A percentile compares a stretch with the other conserved stretches of the same genome.
Evolutionary conservation across 2,329 filamentous ascomycete genomes (phyloP).

Genomic region (Beauveria caledonica): DNA sequence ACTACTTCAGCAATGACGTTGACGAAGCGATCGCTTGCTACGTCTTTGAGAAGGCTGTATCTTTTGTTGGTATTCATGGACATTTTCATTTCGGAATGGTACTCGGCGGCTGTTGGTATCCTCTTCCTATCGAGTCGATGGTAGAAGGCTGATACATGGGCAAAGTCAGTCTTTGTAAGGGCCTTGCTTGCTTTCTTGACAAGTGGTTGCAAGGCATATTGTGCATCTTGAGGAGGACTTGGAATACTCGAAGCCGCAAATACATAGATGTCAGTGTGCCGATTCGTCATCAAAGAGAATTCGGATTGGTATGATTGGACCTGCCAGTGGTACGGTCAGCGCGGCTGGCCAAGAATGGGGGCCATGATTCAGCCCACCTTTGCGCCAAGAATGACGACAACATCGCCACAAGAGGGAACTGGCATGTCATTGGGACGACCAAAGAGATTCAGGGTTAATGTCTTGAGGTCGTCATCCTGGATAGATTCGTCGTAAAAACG

Average conservation of each 20-base stretch:
- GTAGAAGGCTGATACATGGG: conserved; percentile 41
- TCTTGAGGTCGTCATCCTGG: conserved; percentile 31
- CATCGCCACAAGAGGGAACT: conserved; percentile 30
- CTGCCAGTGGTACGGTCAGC: conserved; percentile 21
- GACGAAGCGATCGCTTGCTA: conserved; percentile 48
- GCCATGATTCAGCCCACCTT: conserved; percentile 35
- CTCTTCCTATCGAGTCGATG: conserved; percentile 33
- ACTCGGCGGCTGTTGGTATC: conserved; percentile 37
- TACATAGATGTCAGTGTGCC: conserved; percentile 24
- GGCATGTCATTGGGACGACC: conserved; percentile 41
- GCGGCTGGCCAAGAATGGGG: not conserved
- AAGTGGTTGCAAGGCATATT: conserved; percentile 19
- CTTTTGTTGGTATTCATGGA: conserved; percentile 45
- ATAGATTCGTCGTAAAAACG: conserved; percentile 52
- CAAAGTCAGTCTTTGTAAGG: conserved; percentile 23
- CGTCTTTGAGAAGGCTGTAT: conserved; percentile 56
- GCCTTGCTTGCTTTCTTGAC: conserved; percentile 15
- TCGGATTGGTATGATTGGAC: conserved; percentile 30
- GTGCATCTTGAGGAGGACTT: conserved; percentile 29
- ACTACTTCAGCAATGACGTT: conserved; percentile 68
- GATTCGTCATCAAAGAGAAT: conserved; percentile 37
- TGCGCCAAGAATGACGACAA: conserved; percentile 39
- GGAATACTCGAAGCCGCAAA: conserved; percentile 30
- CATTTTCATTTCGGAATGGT: conserved; percentile 27
- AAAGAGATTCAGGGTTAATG: conserved; percentile 53